These are phyloP conservation scores for Amoebophrya sp. DNA, from an alignment of 169 alveolate genomes.

Conservation along the genomic window DNA sequence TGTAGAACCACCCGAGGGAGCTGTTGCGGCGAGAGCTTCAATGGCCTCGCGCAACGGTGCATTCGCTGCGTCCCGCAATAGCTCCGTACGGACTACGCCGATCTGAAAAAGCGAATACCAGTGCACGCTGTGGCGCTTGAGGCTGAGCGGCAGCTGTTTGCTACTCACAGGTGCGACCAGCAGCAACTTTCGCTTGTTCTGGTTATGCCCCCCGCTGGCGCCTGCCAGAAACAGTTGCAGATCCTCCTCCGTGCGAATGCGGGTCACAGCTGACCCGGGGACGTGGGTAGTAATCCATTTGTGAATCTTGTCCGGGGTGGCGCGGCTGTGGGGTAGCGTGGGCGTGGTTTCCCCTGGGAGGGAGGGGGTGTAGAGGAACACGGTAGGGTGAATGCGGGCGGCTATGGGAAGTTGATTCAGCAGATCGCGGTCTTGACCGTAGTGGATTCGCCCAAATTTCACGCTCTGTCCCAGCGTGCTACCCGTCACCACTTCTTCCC, in stretches of 20 bases:
- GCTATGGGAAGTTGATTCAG: background rate
- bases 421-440: background rate
- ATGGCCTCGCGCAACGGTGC: no score
- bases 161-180: background rate
- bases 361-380: background rate
- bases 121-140: background rate
- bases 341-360: background rate
- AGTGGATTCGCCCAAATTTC: background rate
- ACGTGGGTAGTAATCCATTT: background rate
- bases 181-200: background rate
- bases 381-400: background rate
- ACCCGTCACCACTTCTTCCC: background rate
- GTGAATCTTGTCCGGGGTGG: background rate
- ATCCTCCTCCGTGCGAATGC: background rate
- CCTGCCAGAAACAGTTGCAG: background rate
- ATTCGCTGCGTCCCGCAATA: background rate
- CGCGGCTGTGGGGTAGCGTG: background rate
- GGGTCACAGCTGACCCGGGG: background rate
- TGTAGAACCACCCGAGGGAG: no score
- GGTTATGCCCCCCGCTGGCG: background rate
- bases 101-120: background rate
- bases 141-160: background rate
- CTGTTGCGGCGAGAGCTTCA: no score
- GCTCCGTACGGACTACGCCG: background rate
- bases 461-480: background rate